These are phyloP conservation scores for Chondrus crispus DNA, from an alignment of 23 red algal genomes.

Conservation along the genomic window DNA sequence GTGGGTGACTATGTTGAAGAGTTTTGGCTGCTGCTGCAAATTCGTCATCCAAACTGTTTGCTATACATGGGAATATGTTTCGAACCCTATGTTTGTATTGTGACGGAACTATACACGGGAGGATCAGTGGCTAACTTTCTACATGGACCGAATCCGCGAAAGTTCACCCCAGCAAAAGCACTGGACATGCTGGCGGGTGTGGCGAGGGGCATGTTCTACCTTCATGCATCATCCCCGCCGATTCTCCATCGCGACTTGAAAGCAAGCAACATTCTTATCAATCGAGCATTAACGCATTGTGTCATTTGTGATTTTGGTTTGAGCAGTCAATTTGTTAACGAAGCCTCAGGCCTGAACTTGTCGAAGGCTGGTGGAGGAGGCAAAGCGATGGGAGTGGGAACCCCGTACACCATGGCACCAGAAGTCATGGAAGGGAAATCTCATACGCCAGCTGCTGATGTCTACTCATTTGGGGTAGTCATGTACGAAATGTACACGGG, in stretches of 20 bases:
- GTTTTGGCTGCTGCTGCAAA: slow-evolving; percentile 88
- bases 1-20: slow-evolving; percentile 84
- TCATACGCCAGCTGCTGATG: slow-evolving; percentile 82
- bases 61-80: slow-evolving; percentile 93
- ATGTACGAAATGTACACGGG: slow-evolving; percentile 90
- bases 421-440: slow-evolving; percentile 83
- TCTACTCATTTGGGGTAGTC: slow-evolving; percentile 97
- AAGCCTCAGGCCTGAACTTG: slow-evolving; percentile 25
- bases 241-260: slow-evolving; percentile 98
- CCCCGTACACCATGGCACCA: slow-evolving; percentile 96
- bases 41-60: slow-evolving; percentile 95
- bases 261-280: slow-evolving; percentile 92
- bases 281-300: slow-evolving; percentile 71
- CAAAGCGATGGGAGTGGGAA: slow-evolving; percentile 43
- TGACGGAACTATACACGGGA: slow-evolving; percentile 91
- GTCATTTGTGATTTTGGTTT: slow-evolving; percentile 99
- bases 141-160: slow-evolving; percentile 60
- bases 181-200: slow-evolving; percentile 76
- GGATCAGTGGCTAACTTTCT: slow-evolving; percentile 87
- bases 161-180: slow-evolving; percentile 53
- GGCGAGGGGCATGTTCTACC: slow-evolving; percentile 94
- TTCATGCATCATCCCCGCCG: slow-evolving; percentile 89
- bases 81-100: slow-evolving; percentile 83
- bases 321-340: slow-evolving; percentile 53
- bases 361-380: background rate